These are phyloP conservation scores for Calamus simplicifolius DNA, from an alignment of 176 grass and related monocot species.

Conservation along the genomic window DNA sequence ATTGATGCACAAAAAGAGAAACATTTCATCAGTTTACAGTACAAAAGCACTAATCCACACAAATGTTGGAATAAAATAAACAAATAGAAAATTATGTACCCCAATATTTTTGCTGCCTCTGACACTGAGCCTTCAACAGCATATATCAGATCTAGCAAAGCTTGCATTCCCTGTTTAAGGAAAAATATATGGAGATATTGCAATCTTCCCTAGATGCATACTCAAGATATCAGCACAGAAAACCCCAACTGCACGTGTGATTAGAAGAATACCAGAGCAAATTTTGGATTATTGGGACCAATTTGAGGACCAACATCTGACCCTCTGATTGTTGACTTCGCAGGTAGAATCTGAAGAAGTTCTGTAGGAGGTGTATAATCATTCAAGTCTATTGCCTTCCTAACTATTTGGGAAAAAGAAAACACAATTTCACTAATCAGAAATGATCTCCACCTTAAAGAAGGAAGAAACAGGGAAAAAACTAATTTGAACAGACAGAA, in stretches of 20 bases:
- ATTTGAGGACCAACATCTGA: slow-evolving; percentile 70
- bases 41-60: too few species aligned
- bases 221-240: slow-evolving; percentile 10
- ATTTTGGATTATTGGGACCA: slow-evolving; percentile 85
- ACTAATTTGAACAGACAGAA: not conserved
- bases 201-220: not conserved
- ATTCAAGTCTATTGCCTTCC: slow-evolving; percentile 70
- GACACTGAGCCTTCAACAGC: slow-evolving; percentile 83
- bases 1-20: too few species aligned
- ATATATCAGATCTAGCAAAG: slow-evolving; percentile 82
- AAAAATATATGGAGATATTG: not conserved
- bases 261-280: slow-evolving; percentile 45
- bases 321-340: slow-evolving; percentile 75
- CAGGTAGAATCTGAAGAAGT: slow-evolving; percentile 85
- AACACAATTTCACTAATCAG: not conserved
- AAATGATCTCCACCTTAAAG: not conserved
- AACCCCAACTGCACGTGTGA: not conserved
- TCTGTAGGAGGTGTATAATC: slow-evolving; percentile 66
- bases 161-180: slow-evolving; percentile 77
- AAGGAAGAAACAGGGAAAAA: not conserved
- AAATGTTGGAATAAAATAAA: too few species aligned
- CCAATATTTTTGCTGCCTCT: slow-evolving; percentile 75
- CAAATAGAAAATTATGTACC: slow-evolving; percentile 30
- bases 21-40: too few species aligned
- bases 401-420: slow-evolving; percentile 49